phyloP scores from a whole-genome alignment of 2,329 filamentous ascomycete genomes.

The Sporothrix luriei region DNA sequence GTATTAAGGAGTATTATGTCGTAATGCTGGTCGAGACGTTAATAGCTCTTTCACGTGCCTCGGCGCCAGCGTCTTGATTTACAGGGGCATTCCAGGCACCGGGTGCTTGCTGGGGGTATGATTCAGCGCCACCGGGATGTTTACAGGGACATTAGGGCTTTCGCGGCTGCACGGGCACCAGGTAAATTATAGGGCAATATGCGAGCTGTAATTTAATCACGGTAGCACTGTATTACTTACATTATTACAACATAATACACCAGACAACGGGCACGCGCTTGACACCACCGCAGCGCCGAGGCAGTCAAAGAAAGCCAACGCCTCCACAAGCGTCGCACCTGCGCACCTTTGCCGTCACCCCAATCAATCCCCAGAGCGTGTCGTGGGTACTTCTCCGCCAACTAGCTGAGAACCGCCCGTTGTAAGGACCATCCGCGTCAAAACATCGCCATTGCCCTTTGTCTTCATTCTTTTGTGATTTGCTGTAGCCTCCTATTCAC shows the following conservation, averaged over 20 bases:
- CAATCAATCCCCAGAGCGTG: conserved; percentile 15
- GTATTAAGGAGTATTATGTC: not conserved
- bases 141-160: not conserved
- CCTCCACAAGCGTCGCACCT: not conserved
- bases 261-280: not conserved
- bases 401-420: conserved; percentile 21
- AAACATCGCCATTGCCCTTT: not conserved
- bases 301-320: conserved; percentile 20
- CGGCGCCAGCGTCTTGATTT: conserved; percentile 14
- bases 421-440: not conserved
- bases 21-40: conserved; percentile 1
- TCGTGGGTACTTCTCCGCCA: conserved; percentile 17
- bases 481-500: not conserved
- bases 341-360: not conserved
- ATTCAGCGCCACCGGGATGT: conserved; percentile 1
- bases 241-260: not conserved
- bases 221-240: not conserved
- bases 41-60: conserved; percentile 27
- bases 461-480: not conserved
- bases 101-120: conserved; percentile 1
- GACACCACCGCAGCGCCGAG: conserved; percentile 27
- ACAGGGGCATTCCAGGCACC: conserved; percentile 24
- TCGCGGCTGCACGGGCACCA: not conserved
- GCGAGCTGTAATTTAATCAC: conserved; percentile 3
- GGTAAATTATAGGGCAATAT: conserved; percentile 25